These are phyloP conservation scores for Hypoxylon sp. DNA, from an alignment of 2,329 filamentous ascomycete species.

Conservation along the genomic window DNA sequence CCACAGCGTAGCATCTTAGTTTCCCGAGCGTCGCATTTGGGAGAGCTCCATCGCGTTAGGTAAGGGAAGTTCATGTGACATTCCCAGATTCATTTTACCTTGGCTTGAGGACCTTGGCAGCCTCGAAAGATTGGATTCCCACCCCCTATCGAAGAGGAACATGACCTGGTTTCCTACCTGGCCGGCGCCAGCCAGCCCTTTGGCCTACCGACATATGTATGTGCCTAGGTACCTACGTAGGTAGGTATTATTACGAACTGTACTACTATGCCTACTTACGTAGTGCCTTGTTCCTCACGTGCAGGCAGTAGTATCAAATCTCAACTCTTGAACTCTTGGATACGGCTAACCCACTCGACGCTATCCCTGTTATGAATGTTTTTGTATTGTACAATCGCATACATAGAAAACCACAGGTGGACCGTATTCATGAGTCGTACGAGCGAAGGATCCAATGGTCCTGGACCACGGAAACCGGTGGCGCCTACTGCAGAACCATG, in stretches of 20 bases:
- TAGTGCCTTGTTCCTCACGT: slow-evolving; percentile 20
- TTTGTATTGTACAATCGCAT: slow-evolving; percentile 24
- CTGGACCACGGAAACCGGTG: slow-evolving; percentile 44
- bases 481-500: slow-evolving; percentile 40
- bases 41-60: slow-evolving; percentile 43
- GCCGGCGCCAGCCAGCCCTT: slow-evolving; percentile 9
- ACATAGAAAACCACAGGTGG: slow-evolving; percentile 14
- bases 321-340: slow-evolving; percentile 26
- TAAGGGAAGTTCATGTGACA: slow-evolving; percentile 48
- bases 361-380: slow-evolving; percentile 23
- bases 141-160: slow-evolving; percentile 34
- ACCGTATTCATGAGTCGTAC: slow-evolving; percentile 28
- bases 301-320: slow-evolving; percentile 9
- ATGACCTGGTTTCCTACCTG: slow-evolving; percentile 32
- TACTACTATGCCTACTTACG: slow-evolving; percentile 15
- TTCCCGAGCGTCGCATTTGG: slow-evolving; percentile 45
- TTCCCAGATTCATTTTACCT: slow-evolving; percentile 45
- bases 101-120: slow-evolving; percentile 37
- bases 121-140: slow-evolving; percentile 40
- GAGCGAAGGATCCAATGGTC: slow-evolving; percentile 42
- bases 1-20: slow-evolving; percentile 43
- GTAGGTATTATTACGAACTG: slow-evolving; percentile 2
- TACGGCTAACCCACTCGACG: slow-evolving; percentile 17
- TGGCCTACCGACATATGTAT: slow-evolving; percentile 18
- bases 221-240: slow-evolving; percentile 8